Evolutionary conservation across 2,329 filamentous ascomycete genomes (phyloP).

Genomic region (Hymenoscyphus infarciens): DNA sequence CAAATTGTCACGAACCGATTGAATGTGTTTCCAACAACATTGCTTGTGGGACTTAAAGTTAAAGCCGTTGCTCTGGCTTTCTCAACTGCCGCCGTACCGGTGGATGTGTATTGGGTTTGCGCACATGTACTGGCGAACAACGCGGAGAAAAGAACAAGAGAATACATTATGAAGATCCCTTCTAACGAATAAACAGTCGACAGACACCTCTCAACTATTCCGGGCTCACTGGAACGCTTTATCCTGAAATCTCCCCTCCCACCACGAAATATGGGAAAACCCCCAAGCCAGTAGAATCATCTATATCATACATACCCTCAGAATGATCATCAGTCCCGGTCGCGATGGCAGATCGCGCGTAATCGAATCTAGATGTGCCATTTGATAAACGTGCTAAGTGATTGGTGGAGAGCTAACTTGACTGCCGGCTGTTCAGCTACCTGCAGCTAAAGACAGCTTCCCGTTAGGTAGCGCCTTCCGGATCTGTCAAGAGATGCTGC

Average conservation of each 20-base stretch:
- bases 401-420: not conserved
- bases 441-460: not conserved
- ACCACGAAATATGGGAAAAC: too few species aligned
- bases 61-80: constrained; percentile 44
- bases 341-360: not conserved
- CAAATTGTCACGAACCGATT: constrained; percentile 58
- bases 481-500: not conserved
- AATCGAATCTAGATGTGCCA: not conserved
- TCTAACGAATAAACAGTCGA: too few species aligned
- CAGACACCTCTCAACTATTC: too few species aligned
- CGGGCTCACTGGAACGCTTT: too few species aligned
- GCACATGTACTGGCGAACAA: not conserved
- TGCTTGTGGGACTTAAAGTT: constrained; percentile 43
- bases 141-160: not conserved
- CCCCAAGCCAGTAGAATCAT: too few species aligned
- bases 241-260: not conserved
- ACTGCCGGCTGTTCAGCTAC: not conserved
- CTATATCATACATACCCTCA: too few species aligned
- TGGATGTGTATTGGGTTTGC: constrained; percentile 15
- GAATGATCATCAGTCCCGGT: not conserved
- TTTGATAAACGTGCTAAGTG: not conserved
- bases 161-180: not conserved
- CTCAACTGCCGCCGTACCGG: constrained; percentile 7
- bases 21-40: constrained; percentile 51
- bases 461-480: not conserved